Conservation (phyloP, 2,329 filamentous ascomycete genomes). For the Cadophora sp. region DNA sequence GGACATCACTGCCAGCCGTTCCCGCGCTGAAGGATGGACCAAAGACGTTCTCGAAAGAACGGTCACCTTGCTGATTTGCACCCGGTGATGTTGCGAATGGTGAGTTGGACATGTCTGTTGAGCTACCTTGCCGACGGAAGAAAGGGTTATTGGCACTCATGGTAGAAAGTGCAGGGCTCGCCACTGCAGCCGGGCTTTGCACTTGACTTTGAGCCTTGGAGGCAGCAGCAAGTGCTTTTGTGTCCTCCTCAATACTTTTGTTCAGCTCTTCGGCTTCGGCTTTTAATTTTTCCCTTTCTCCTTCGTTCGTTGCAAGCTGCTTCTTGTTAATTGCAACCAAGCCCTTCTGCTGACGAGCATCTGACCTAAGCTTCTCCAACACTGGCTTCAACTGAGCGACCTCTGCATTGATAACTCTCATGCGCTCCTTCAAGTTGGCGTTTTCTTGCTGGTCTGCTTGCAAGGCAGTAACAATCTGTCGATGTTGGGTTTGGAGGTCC, state of each 20-base stretch:
- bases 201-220: conserved; percentile 52
- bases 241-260: conserved; percentile 66
- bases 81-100: conserved; percentile 51
- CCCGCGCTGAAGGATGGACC: conserved; percentile 67
- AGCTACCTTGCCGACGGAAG: conserved; percentile 75
- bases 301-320: conserved; percentile 88
- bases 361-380: conserved; percentile 90
- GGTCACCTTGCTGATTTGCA: conserved; percentile 57
- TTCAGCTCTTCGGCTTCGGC: conserved; percentile 74
- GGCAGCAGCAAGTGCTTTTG: conserved; percentile 58
- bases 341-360: conserved; percentile 94
- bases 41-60: conserved; percentile 86
- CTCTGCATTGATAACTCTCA: conserved; percentile 81
- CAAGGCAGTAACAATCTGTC: conserved; percentile 74
- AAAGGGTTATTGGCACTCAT: conserved; percentile 92
- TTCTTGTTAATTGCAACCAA: conserved; percentile 99
- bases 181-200: conserved; percentile 55
- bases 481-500: conserved; percentile 83
- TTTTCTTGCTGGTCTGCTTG: conserved; percentile 93
- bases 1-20: conserved; percentile 50
- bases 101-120: conserved; percentile 55
- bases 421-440: conserved; percentile 82
- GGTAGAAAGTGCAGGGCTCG: conserved; percentile 72
- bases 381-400: conserved; percentile 85
- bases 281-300: conserved; percentile 87